Percentiles rank a stretch among this genome's conserved stretches.
Evolutionary conservation across 2,329 filamentous ascomycete species (phyloP).

Genomic region (Alternaria consortialis): DNA sequence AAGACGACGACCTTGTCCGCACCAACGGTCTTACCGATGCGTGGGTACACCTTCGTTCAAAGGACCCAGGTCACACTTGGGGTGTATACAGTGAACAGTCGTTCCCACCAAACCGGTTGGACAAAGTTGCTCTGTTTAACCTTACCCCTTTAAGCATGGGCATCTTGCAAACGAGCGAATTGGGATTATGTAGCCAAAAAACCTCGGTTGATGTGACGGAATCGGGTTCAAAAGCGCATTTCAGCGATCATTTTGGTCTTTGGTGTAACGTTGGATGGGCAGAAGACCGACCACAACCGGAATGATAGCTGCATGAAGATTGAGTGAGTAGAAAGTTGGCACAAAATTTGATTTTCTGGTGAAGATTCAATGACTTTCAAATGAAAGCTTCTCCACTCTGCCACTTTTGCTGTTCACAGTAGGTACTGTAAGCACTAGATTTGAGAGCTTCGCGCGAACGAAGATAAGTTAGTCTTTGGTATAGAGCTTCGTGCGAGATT

Average conservation of each 20-base stretch:
- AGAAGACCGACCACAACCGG: background rate
- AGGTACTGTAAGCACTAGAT: no score
- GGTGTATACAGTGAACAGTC: conserved; percentile 10
- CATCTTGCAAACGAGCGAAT: conserved; percentile 5
- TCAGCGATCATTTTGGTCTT: conserved; percentile 14
- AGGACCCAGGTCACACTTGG: conserved; percentile 8
- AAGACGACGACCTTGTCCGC: conserved; percentile 8
- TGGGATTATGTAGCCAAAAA: background rate
- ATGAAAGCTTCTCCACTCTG: no score
- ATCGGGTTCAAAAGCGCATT: background rate
- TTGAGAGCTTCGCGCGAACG: no score
- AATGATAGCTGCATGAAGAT: background rate
- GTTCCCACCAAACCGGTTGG: conserved; percentile 7
- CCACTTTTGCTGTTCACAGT: no score
- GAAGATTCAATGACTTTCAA: no score
- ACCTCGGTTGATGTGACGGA: background rate
- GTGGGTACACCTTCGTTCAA: conserved; percentile 2
- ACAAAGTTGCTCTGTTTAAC: conserved; percentile 4
- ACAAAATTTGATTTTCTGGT: no score
- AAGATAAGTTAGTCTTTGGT: no score
- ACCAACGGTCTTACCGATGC: conserved; percentile 5
- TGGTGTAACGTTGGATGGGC: conserved; percentile 5
- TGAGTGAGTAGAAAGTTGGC: background rate
- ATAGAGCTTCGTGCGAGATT: no score
- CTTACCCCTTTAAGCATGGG: conserved; percentile 1